Percentiles rank a stretch among this genome's conserved stretches.
These are phyloP conservation scores for Blastomyces emzantsi DNA, from an alignment of 2,329 filamentous ascomycete species.

Conservation along the genomic window DNA sequence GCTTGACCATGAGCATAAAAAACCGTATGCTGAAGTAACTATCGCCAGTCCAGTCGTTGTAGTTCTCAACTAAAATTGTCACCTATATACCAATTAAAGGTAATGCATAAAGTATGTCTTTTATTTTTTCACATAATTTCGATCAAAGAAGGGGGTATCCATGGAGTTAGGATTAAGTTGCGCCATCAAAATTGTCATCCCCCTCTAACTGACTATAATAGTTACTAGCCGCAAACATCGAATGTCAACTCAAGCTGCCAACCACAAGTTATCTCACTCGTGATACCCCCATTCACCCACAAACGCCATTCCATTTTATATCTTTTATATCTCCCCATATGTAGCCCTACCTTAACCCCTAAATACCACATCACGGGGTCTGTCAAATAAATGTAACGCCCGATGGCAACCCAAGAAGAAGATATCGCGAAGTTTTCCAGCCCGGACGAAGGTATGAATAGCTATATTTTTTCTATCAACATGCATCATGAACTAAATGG, in stretches of 20 bases:
- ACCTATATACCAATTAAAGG: too few relatives aligned
- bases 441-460: conserved; percentile 24
- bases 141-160: too few relatives aligned
- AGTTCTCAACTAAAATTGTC: too few relatives aligned
- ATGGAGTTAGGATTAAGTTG: too few relatives aligned
- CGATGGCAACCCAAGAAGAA: conserved; percentile 19
- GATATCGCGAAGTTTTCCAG: conserved; percentile 27
- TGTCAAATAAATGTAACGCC: neutral
- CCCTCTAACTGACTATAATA: too few relatives aligned
- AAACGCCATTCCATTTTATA: neutral
- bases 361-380: neutral
- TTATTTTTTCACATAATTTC: too few relatives aligned
- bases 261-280: neutral
- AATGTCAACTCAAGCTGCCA: neutral
- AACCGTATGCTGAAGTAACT: too few relatives aligned
- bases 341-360: too few relatives aligned
- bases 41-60: too few relatives aligned
- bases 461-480: neutral
- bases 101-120: too few relatives aligned
- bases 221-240: neutral
- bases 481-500: neutral
- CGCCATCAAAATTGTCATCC: too few relatives aligned
- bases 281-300: neutral
- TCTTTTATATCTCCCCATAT: neutral
- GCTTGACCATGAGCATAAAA: too few relatives aligned